Evolutionary conservation across 73 alveolate genomes (phyloP), one percentile per base, ranked within the genome.

Genomic region (Paramecium octaurelia): DNA sequence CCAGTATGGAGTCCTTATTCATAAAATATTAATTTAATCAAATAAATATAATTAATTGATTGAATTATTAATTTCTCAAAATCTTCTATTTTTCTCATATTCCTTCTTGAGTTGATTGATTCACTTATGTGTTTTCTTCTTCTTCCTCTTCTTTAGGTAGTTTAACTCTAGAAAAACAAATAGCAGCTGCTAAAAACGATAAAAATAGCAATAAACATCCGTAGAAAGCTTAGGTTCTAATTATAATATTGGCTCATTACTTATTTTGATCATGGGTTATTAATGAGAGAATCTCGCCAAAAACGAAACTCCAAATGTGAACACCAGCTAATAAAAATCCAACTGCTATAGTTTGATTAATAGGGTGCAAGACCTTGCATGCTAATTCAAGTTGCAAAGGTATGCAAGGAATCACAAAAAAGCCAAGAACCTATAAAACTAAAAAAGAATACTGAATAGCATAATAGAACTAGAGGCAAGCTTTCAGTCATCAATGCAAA

Each of bases 311-410:
- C 91, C 91, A 80, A 8, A 80, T 46, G 24, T 80, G 91, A 12
- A 80, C 91, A 43, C 91, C 91, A 21, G 91, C 91, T 27, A 80
- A 80, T 43, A 80, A 46, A 80, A 80, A 80, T 23, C 91, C 91
- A 8, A 80, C 91, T 8, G 91, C 91, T 9, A 80, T 80, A 2
- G 76, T 80, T 48, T 80, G 27, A 80, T 80, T 46, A 4, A 80
- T 80, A 2, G 91, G 91, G 46, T 80, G 57, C 11, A 80, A 43
- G 34, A 80, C 91, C 46, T 48, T 46, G 73, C 91, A 80, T 23
- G 91, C 91, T 44, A 80, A 46, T 46, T 80, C 91, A 8, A 80
- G 44, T 42, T 48, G 31, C 10, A 80, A 35, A 6, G 91, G 91
- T 21, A 80, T 80, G 29, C 91, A 80, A 23, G 91, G 91, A 0